Evolutionary conservation across 768 basidiomycete species (phyloP), one percentile per base, ranked within the genome.

Genomic region (Cyclocybe cylindracea): DNA sequence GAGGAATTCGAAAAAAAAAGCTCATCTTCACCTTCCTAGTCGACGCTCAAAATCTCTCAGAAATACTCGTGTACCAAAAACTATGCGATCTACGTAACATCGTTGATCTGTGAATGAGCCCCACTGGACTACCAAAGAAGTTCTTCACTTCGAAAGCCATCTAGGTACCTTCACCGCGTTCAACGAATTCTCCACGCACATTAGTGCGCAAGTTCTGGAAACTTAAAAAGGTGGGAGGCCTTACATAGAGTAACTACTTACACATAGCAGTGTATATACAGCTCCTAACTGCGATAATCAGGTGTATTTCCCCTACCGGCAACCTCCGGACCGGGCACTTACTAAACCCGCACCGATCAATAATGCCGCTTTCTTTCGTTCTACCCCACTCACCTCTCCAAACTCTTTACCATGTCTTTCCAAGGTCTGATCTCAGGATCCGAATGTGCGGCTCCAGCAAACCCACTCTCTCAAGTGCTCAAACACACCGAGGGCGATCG

Each of bases 401-500:
- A 5, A 44, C 38, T 14, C 44, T 31, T 41, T 32, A 45, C 49
- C 54, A 90, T 90, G 88, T 88, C 89, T 18, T 75, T 91, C 48
- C 87, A 89, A 73, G 78, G 85, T 50, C 75, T 94, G 37, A 82
- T 94, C 54, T 93, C 91, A 52, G 94, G 93, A 51, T 81, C 93
- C 39, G 96, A 98, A 71, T 97, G 94, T 69, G 89, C 87, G 10
- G 80, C 85, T 14, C 76, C 86, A 1, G 78, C 87, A 44, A 98
- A 97, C 65, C 94, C 95, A 2, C 76, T 98, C 19, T 84, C 90
- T 2, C 88, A 92, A 60, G 87, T 98, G 19, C 77, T 94, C 46
- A 96, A 97, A 66, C 89, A 96, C 62, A 84, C 91, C 7, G 91
- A 94, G 51, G 85, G 84, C 1, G 94, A 97, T 71, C 84, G 88